These are phyloP conservation scores for Aspergillus candidus DNA, from an alignment of 2,329 filamentous ascomycete genomes.

Conservation along the genomic window DNA sequence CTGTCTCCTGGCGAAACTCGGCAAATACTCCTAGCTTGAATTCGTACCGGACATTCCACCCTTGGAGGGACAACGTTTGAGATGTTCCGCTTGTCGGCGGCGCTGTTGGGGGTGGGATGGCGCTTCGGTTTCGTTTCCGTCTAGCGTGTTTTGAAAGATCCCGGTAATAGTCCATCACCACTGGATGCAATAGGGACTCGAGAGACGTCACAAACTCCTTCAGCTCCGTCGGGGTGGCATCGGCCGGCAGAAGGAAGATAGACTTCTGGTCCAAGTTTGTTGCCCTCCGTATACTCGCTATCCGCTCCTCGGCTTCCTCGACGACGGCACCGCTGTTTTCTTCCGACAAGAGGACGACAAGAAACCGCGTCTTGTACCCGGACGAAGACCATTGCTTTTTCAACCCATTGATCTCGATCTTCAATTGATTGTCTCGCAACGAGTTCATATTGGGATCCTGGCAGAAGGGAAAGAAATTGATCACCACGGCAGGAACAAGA, in stretches of 20 bases:
- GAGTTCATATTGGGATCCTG: slow-evolving; percentile 67
- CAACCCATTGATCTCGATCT: slow-evolving; percentile 75
- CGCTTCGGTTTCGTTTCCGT: slow-evolving; percentile 76
- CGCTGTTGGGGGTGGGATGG: slow-evolving; percentile 71
- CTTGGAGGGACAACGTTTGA: slow-evolving; percentile 73
- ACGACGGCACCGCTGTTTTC: slow-evolving; percentile 58
- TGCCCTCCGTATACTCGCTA: slow-evolving; percentile 71
- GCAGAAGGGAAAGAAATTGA: slow-evolving; percentile 74
- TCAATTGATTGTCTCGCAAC: slow-evolving; percentile 79
- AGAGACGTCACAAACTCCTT: slow-evolving; percentile 68
- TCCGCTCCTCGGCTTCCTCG: slow-evolving; percentile 64
- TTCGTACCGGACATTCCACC: slow-evolving; percentile 92
- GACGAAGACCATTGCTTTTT: slow-evolving; percentile 57
- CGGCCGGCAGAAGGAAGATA: slow-evolving; percentile 76
- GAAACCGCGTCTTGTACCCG: slow-evolving; percentile 67
- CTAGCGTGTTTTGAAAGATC: slow-evolving; percentile 88
- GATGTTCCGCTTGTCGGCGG: slow-evolving; percentile 80
- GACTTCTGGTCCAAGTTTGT: slow-evolving; percentile 77
- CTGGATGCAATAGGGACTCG: slow-evolving; percentile 64
- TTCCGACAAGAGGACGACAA: slow-evolving; percentile 72
- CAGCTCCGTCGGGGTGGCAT: slow-evolving; percentile 64
- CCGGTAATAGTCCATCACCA: slow-evolving; percentile 82
- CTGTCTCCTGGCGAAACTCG: slow-evolving; percentile 90
- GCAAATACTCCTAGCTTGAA: slow-evolving; percentile 88
- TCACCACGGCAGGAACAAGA: slow-evolving; percentile 69